Evolutionary conservation across 1,284 basidiomycete species (phyloP), one percentile per base, ranked within the genome.

Genomic region (Cerrena zonata): DNA sequence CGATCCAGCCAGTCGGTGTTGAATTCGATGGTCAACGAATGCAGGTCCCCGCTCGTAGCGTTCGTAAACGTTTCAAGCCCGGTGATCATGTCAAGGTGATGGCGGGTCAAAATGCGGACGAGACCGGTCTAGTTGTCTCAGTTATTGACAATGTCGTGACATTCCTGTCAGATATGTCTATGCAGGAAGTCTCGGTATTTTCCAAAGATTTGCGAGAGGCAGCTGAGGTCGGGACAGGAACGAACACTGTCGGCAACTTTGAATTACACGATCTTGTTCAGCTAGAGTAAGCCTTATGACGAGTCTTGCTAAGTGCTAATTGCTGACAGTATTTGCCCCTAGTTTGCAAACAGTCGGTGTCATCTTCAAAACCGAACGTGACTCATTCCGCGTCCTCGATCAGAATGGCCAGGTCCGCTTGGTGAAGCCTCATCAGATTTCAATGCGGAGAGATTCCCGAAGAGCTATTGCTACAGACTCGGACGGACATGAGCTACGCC

Each of bases 61-160:
- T 98, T 2, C 79, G 94, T 58, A 99, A 99, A 72, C 79, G 87
- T 44, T 99, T 99, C 76, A 93, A 92, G 66, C 81, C 93, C 47
- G 96, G 95, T 66, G 95, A 99, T 69, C 96, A 99, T 64, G 91
- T 99, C 72, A 98, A 98, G 73, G 95, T 99, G 52, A 93, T 97
- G 82, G 79, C 86, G 5, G 95, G 95, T 22, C 88, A 94, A 70
- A 97, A 98, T 64, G 81, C 83, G 7, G 92, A 96, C 62, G 94
- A 97, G 70, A 96, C 94, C 4, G 95, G 95, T 74, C 78, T 99
- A 61, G 94, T 99, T 21, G 89, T 99, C 40, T 89, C 92, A 26
- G 89, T 98, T 19, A 77, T 88, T 23, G 89, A 90, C 54, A 93
- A 94, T 57, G 81, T 95, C 7, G 91, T 98, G 12, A 98, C 95